Evolutionary conservation across 2,329 filamentous ascomycete genomes (phyloP).

Genomic region (Gliomastix tumulicola): DNA sequence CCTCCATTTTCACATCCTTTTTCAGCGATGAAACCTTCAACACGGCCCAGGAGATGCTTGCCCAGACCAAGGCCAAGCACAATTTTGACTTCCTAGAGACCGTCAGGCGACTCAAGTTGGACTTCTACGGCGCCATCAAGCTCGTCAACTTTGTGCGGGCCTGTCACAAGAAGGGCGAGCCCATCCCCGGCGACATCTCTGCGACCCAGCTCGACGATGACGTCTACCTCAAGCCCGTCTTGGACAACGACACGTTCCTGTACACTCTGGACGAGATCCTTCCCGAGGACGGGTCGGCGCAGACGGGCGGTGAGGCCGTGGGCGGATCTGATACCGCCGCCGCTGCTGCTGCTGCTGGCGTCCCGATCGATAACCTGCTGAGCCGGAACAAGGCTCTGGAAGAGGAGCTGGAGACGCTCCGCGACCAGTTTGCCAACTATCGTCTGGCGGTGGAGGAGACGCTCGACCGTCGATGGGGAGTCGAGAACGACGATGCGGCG

Average conservation of each 20-base stretch:
- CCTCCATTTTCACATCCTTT: constrained; percentile 57
- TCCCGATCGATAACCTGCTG: constrained; percentile 33
- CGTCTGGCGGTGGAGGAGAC: constrained; percentile 59
- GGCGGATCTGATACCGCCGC: constrained; percentile 5
- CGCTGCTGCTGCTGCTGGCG: constrained; percentile 10
- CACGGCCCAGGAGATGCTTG: constrained; percentile 58
- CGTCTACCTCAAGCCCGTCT: constrained; percentile 70
- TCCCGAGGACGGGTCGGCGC: constrained; percentile 29
- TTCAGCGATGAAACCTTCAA: constrained; percentile 61
- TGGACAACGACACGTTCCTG: constrained; percentile 85
- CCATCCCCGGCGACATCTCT: constrained; percentile 52
- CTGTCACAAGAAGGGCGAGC: constrained; percentile 31
- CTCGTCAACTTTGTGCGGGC: constrained; percentile 64
- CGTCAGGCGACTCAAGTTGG: constrained; percentile 50
- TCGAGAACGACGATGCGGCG: constrained; percentile 49
- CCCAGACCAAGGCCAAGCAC: constrained; percentile 59
- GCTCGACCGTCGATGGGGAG: constrained; percentile 57
- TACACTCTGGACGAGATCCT: constrained; percentile 77
- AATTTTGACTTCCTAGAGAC: constrained; percentile 60
- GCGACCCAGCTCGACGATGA: constrained; percentile 66
- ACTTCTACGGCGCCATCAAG: constrained; percentile 69
- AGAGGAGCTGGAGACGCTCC: constrained; percentile 51
- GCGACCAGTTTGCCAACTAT: constrained; percentile 58
- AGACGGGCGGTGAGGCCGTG: too few species aligned
- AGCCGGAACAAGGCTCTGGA: constrained; percentile 50